phyloP scores from a whole-genome alignment of 2,329 filamentous ascomycete species.

The Colletotrichum tropicicola region DNA sequence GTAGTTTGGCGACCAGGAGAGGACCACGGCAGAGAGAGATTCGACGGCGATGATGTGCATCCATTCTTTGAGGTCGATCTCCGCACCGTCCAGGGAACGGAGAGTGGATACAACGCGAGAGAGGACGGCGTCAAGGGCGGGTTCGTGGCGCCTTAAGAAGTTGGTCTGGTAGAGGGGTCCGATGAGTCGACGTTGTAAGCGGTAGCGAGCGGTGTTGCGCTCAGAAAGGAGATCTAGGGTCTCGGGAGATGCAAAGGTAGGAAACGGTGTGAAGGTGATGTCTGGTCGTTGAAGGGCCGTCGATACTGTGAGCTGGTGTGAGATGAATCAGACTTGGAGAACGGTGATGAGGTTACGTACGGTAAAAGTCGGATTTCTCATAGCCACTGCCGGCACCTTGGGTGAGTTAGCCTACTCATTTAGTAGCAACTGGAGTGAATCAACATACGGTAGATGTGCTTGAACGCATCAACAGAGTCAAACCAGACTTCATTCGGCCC shows the following conservation, averaged over 20 bases:
- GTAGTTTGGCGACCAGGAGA: conserved; percentile 62
- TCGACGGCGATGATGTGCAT: conserved; percentile 66
- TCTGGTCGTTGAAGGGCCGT: conserved; percentile 53
- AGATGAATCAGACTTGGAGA: not conserved
- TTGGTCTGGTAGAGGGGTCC: conserved; percentile 56
- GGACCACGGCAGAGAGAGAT: conserved; percentile 57
- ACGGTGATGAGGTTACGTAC: conserved; percentile 37
- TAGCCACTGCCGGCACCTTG: conserved; percentile 56
- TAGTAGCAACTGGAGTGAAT: not conserved
- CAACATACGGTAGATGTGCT: conserved; percentile 55
- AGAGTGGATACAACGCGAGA: conserved; percentile 45
- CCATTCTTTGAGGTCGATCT: conserved; percentile 61
- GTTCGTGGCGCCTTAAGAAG: conserved; percentile 52
- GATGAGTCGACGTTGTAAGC: conserved; percentile 57
- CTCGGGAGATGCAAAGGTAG: conserved; percentile 44
- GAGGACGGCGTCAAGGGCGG: conserved; percentile 51
- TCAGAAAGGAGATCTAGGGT: conserved; percentile 62
- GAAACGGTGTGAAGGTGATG: conserved; percentile 44
- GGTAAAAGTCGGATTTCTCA: conserved; percentile 62
- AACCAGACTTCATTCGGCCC: conserved; percentile 65
- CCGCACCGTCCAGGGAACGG: conserved; percentile 43
- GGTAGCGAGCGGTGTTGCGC: conserved; percentile 54
- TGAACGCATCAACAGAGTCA: conserved; percentile 55
- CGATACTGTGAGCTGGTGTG: conserved; percentile 45
- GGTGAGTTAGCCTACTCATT: not conserved